Evolutionary conservation across 140 eudicot genomes (phyloP).

Genomic region (Ambrosia hybrid): DNA sequence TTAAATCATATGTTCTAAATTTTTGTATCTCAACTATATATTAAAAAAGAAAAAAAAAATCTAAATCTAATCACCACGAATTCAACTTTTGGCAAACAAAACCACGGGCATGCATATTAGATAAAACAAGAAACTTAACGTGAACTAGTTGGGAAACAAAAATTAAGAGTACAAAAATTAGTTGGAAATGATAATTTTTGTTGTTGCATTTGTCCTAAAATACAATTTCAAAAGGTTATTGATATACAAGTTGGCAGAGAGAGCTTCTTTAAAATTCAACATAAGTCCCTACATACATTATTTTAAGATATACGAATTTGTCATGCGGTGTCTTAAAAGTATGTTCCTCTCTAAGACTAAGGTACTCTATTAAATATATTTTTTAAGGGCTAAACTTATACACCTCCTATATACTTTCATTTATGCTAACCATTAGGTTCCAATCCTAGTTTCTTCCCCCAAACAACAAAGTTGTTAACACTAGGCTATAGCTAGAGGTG

Average conservation of each 20-base stretch:
- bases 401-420: too few relatives aligned
- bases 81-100: slow-evolving; percentile 3
- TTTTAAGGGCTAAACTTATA: too few relatives aligned
- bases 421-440: too few relatives aligned
- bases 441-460: too few relatives aligned
- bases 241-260: not conserved
- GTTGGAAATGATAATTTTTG: not conserved
- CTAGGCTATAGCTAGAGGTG: too few relatives aligned
- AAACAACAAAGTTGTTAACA: too few relatives aligned
- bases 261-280: not conserved
- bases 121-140: not conserved
- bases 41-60: too few relatives aligned
- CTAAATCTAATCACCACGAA: not conserved
- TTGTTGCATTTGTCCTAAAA: not conserved
- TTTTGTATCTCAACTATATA: not conserved
- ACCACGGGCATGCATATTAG: not conserved
- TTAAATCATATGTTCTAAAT: too few relatives aligned
- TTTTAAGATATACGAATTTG: not conserved
- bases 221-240: not conserved
- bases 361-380: not conserved
- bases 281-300: not conserved
- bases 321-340: not conserved
- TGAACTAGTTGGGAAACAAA: not conserved
- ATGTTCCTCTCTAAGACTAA: not conserved
- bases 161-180: not conserved